phyloP scores from a whole-genome alignment of 805 yeast species.

The Lipomyces oligophaga region DNA sequence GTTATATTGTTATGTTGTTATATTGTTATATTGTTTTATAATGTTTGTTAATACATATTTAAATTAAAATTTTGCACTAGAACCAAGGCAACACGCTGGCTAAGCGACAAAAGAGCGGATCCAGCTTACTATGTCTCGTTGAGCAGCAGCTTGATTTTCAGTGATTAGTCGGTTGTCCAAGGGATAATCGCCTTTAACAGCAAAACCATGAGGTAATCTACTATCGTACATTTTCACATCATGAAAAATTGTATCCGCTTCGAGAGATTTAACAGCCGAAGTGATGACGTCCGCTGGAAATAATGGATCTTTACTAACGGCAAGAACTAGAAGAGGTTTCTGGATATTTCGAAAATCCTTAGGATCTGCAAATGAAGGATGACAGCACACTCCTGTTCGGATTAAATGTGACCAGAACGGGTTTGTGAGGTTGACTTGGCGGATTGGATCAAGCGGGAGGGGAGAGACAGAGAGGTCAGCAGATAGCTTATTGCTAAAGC shows the following conservation, averaged over 20 bases:
- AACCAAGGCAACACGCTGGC: no score
- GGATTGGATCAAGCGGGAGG: background rate
- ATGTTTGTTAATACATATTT: background rate
- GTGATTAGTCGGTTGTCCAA: conserved; percentile 13
- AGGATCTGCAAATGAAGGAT: conserved; percentile 34
- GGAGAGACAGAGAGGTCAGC: conserved; percentile 2
- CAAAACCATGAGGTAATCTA: conserved; percentile 43
- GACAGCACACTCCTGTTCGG: conserved; percentile 33
- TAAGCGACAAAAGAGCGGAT: conserved; percentile 21
- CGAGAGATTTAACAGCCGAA: conserved; percentile 26
- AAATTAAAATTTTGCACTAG: no score
- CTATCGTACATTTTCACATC: conserved; percentile 27
- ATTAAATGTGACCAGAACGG: conserved; percentile 28
- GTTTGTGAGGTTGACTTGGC: conserved; percentile 3
- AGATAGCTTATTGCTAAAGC: no score
- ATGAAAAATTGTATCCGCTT: conserved; percentile 22
- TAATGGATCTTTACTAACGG: conserved; percentile 32
- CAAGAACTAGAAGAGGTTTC: conserved; percentile 34
- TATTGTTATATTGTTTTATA: background rate
- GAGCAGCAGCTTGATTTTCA: conserved; percentile 22
- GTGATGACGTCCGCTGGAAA: conserved; percentile 30
- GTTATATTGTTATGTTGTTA: background rate
- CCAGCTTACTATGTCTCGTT: conserved; percentile 21
- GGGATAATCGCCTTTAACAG: conserved; percentile 42
- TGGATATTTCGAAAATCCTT: conserved; percentile 32